Evolutionary conservation across 2,329 filamentous ascomycete species (phyloP).

Genomic region (Phaeoacremonium minimum): DNA sequence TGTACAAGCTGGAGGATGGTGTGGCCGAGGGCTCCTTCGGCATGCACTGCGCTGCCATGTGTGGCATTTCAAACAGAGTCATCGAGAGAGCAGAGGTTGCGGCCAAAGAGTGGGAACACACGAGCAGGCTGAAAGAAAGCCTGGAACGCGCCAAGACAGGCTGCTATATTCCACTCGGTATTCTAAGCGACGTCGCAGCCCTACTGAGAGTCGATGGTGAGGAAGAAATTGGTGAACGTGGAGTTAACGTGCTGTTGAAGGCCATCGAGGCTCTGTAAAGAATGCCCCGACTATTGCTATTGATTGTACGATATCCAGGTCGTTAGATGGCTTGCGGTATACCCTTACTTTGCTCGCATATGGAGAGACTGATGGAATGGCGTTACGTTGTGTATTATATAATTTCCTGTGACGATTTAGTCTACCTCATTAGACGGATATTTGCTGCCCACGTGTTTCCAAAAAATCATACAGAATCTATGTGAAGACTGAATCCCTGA

Average conservation of each 20-base stretch:
- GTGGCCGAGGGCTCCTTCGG: constrained; percentile 96
- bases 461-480: too few species aligned
- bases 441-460: too few species aligned
- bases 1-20: constrained; percentile 90
- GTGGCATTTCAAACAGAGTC: constrained; percentile 78
- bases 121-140: constrained; percentile 82
- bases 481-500: too few species aligned
- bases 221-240: constrained; percentile 42
- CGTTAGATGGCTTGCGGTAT: too few species aligned
- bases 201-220: constrained; percentile 57
- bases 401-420: too few species aligned
- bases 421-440: too few species aligned
- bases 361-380: background rate
- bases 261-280: constrained; percentile 54
- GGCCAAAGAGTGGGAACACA: constrained; percentile 92
- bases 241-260: constrained; percentile 54
- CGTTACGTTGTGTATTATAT: too few species aligned
- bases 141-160: constrained; percentile 75
- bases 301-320: too few species aligned
- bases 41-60: constrained; percentile 99
- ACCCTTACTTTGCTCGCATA: background rate
- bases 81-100: constrained; percentile 85
- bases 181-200: constrained; percentile 83
- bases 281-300: too few species aligned
- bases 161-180: constrained; percentile 77